A percentile compares a stretch with the other conserved stretches of the same genome.
phyloP scores from a whole-genome alignment of 176 grass and related monocot species.

The Zea mays region Zm-B73-REFERENCE-NAM-5.0 NC_050099.1:135008001-135008500 shows the following conservation, averaged over 20 bases:
- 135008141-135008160: constrained; percentile 65
- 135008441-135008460: constrained; percentile 79
- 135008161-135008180: constrained; percentile 50
- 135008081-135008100: constrained; percentile 42
- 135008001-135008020: neutral
- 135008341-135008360: constrained; percentile 36
- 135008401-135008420: constrained; percentile 90
- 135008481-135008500: constrained; percentile 97
- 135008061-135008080: constrained; percentile 20
- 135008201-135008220: constrained; percentile 90
- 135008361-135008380: constrained; percentile 65
- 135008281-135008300: constrained; percentile 40
- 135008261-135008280: constrained; percentile 99
- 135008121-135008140: constrained; percentile 24
- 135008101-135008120: constrained; percentile 28
- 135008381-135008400: constrained; percentile 95
- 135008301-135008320: constrained; percentile 21
- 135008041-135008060: constrained; percentile 28
- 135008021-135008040: constrained; percentile 11
- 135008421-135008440: constrained; percentile 74
- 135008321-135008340: constrained; percentile 34
- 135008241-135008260: constrained; percentile 88
- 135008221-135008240: constrained; percentile 85
- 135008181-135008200: constrained; percentile 71
- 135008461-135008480: constrained; percentile 91